Conservation (phyloP, 495 filamentous ascomycete species). For the Endocarpon pusillum region DNA sequence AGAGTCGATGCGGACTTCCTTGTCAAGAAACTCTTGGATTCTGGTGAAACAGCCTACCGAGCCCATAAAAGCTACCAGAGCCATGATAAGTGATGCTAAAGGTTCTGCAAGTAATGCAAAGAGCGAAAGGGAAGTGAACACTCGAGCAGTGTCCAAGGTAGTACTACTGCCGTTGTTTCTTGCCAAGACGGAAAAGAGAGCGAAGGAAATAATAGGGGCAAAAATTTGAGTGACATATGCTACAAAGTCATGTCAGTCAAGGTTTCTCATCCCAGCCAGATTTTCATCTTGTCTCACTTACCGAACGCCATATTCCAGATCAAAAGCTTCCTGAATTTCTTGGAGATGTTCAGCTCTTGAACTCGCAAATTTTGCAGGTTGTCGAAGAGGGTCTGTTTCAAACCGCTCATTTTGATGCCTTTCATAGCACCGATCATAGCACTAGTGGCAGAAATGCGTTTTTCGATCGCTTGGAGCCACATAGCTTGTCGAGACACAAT, state of each 20-base stretch:
- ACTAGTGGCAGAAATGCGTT: constrained; percentile 27
- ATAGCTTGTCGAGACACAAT: constrained; percentile 23
- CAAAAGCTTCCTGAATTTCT: constrained; percentile 34
- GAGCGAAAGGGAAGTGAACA: constrained; percentile 43
- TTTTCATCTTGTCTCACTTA: constrained; percentile 5
- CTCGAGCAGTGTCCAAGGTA: constrained; percentile 30
- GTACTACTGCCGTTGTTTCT: constrained; percentile 25
- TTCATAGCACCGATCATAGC: constrained; percentile 39
- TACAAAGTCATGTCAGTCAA: constrained; percentile 5
- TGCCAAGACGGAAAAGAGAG: constrained; percentile 31
- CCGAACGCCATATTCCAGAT: constrained; percentile 37
- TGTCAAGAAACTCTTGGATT: constrained; percentile 40
- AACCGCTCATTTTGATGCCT: constrained; percentile 41
- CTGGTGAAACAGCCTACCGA: constrained; percentile 39
- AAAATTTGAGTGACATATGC: constrained; percentile 34
- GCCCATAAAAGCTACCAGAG: constrained; percentile 32
- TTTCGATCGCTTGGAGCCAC: constrained; percentile 31
- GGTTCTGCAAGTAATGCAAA: constrained; percentile 42
- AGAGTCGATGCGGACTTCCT: constrained; percentile 20
- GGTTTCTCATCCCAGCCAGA: background rate
- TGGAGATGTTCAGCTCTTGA: constrained; percentile 39
- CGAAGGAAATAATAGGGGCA: constrained; percentile 34
- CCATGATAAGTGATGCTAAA: constrained; percentile 36
- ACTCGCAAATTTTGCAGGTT: constrained; percentile 34
- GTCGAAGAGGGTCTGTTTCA: constrained; percentile 21